phyloP scores from a whole-genome alignment of 2,329 filamentous ascomycete genomes.

The Ascochyta koolunga region DNA sequence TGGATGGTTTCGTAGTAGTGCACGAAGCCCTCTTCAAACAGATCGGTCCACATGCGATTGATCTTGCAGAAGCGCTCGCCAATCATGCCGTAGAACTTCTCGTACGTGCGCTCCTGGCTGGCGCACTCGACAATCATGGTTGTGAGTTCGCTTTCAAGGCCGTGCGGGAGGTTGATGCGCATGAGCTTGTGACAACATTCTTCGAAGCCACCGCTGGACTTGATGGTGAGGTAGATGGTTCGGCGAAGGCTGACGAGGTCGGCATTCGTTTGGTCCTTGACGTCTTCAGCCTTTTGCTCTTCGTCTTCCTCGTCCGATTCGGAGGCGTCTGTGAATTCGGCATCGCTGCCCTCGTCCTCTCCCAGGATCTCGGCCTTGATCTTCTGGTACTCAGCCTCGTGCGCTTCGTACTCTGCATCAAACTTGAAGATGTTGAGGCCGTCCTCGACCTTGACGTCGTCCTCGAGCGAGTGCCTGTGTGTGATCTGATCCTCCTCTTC shows the following conservation, averaged over 20 bases:
- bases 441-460: constrained; percentile 80
- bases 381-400: constrained; percentile 88
- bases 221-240: constrained; percentile 96
- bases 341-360: constrained; percentile 74
- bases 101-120: constrained; percentile 94
- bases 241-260: constrained; percentile 91
- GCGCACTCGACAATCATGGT: constrained; percentile 98
- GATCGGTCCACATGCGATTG: constrained; percentile 90
- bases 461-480: constrained; percentile 78
- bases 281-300: constrained; percentile 84
- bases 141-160: constrained; percentile 86
- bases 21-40: constrained; percentile 88
- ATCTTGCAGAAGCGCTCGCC: constrained; percentile 95
- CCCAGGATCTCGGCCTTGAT: constrained; percentile 93
- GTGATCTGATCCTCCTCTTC: constrained; percentile 99
- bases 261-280: constrained; percentile 97
- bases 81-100: constrained; percentile 95
- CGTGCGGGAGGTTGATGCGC: constrained; percentile 80
- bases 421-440: constrained; percentile 94
- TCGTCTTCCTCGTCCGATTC: constrained; percentile 76
- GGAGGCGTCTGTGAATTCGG: constrained; percentile 66
- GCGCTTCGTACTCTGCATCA: constrained; percentile 85
- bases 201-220: constrained; percentile 94
- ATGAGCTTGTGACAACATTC: constrained; percentile 98
- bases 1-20: constrained; percentile 98